Evolutionary conservation across 345 rosid species (phyloP).

Genomic region (Arabidopsis suecica): DNA sequence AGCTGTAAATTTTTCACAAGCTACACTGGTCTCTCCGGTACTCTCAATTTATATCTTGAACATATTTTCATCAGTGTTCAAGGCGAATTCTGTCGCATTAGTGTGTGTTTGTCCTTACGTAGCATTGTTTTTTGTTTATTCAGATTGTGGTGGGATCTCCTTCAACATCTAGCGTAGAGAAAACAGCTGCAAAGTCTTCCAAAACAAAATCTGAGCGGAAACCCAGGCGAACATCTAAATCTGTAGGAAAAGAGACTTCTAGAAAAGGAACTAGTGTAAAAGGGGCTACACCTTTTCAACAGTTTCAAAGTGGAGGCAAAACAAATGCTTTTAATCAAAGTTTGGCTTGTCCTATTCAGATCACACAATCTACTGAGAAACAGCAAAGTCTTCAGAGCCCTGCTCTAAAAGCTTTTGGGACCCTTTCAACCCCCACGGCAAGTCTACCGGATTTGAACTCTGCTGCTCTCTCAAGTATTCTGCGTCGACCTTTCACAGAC

Average conservation of each 20-base stretch:
- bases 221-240: slow-evolving; percentile 71
- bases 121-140: slow-evolving; percentile 35
- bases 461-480: slow-evolving; percentile 55
- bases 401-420: slow-evolving; percentile 57
- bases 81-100: slow-evolving; percentile 9
- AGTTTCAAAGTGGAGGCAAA: slow-evolving; percentile 59
- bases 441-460: slow-evolving; percentile 76
- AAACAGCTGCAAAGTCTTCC: slow-evolving; percentile 50
- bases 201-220: slow-evolving; percentile 76
- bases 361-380: slow-evolving; percentile 64
- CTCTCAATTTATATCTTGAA: slow-evolving; percentile 3
- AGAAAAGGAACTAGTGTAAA: slow-evolving; percentile 59
- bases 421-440: slow-evolving; percentile 55
- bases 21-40: slow-evolving; percentile 54
- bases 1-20: slow-evolving; percentile 48
- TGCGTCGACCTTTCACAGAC: slow-evolving; percentile 94
- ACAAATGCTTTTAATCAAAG: slow-evolving; percentile 48
- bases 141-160: slow-evolving; percentile 69
- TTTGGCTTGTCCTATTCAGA: slow-evolving; percentile 55
- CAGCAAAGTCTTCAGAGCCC: slow-evolving; percentile 58
- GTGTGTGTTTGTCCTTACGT: slow-evolving; percentile 13
- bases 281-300: slow-evolving; percentile 51
- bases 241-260: slow-evolving; percentile 62
- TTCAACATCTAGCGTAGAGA: slow-evolving; percentile 54
- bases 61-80: slow-evolving; percentile 10